phyloP scores from a whole-genome alignment of 1,284 basidiomycete genomes.

The Tremellales sp. region DNA sequence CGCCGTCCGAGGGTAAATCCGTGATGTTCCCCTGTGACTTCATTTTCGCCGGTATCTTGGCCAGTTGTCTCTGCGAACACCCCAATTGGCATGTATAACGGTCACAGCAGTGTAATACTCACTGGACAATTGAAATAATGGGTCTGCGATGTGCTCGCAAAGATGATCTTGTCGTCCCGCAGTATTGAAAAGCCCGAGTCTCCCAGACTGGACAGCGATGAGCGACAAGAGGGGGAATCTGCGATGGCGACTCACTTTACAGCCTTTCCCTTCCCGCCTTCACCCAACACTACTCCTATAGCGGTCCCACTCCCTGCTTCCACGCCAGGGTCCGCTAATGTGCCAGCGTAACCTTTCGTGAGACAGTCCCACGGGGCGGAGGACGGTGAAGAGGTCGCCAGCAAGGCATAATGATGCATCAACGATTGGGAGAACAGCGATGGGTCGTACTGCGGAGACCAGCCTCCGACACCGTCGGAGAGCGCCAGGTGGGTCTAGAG shows the following conservation, averaged over 20 bases:
- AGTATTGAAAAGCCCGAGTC: slow-evolving; percentile 48
- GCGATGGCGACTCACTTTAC: slow-evolving; percentile 47
- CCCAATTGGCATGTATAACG: background rate
- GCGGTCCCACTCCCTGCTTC: slow-evolving; percentile 52
- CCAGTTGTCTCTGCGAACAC: slow-evolving; percentile 22
- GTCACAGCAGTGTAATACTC: slow-evolving; percentile 8
- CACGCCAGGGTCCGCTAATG: slow-evolving; percentile 49
- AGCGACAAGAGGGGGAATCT: background rate
- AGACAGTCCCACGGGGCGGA: slow-evolving; percentile 43
- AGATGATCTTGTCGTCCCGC: slow-evolving; percentile 35
- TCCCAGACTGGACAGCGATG: slow-evolving; percentile 34
- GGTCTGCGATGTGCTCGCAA: slow-evolving; percentile 40
- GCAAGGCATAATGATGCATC: slow-evolving; percentile 50
- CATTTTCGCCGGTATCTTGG: slow-evolving; percentile 26
- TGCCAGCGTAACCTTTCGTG: slow-evolving; percentile 49
- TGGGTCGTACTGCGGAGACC: slow-evolving; percentile 54
- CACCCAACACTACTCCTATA: slow-evolving; percentile 41
- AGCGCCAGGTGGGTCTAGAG: slow-evolving; percentile 47
- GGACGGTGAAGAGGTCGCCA: slow-evolving; percentile 24
- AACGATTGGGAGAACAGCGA: slow-evolving; percentile 53
- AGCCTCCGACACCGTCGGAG: slow-evolving; percentile 57
- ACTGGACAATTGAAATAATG: slow-evolving; percentile 51
- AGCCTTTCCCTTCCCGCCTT: slow-evolving; percentile 49
- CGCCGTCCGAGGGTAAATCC: slow-evolving; percentile 38
- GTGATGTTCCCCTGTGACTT: slow-evolving; percentile 21